Conservation (phyloP, 2,329 filamentous ascomycete genomes). For the Curvularia sp. region DNA sequence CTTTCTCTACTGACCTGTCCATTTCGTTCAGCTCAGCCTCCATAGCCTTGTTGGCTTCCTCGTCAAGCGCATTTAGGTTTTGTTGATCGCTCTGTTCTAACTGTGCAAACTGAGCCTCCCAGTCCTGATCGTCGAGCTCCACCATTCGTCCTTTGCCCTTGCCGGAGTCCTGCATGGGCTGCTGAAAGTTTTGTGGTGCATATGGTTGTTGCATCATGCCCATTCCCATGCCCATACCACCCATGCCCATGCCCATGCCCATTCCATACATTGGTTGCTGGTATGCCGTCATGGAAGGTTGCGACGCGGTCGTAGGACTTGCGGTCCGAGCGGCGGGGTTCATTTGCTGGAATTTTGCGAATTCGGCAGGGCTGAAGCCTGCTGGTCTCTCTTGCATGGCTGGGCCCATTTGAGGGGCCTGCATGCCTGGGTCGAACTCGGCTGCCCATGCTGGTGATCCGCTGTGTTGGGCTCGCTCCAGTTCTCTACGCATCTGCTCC, state of each 20-base stretch:
- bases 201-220: constrained; percentile 54
- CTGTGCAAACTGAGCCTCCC: constrained; percentile 95
- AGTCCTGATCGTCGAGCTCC: constrained; percentile 89
- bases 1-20: constrained; percentile 80
- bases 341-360: constrained; percentile 79
- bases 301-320: constrained; percentile 61
- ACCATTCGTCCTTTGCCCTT: constrained; percentile 86
- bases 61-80: constrained; percentile 59
- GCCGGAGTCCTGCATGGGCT: constrained; percentile 58
- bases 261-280: constrained; percentile 60
- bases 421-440: constrained; percentile 66
- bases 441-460: constrained; percentile 67
- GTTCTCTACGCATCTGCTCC: constrained; percentile 70
- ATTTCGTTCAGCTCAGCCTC: constrained; percentile 88
- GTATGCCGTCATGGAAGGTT: constrained; percentile 57
- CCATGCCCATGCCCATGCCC: constrained; percentile 54
- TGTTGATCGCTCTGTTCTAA: constrained; percentile 72
- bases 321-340: constrained; percentile 64
- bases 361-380: constrained; percentile 81
- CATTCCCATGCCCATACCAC: constrained; percentile 58
- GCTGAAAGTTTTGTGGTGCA: constrained; percentile 56
- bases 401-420: constrained; percentile 73
- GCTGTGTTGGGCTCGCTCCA: constrained; percentile 62
- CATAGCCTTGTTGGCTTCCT: constrained; percentile 74
- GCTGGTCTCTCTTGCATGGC: constrained; percentile 64